These are phyloP conservation scores for Macadamia integrifolia DNA, from an alignment of 164 flowering plant species.

Conservation along the genomic window DNA sequence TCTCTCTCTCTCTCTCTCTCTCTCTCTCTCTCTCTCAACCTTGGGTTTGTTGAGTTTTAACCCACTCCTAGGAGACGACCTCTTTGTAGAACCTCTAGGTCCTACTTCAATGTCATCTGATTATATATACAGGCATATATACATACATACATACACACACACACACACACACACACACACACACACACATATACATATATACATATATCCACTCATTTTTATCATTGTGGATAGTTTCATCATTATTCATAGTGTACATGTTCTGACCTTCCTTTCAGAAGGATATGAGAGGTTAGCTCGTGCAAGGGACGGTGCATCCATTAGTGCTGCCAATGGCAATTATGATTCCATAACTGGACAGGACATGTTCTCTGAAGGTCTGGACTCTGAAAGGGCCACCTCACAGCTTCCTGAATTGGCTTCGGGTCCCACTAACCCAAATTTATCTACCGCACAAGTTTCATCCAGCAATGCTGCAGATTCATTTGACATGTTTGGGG, in stretches of 20 bases:
- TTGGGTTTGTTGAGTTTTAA: too few relatives aligned
- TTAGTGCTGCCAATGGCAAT: conserved; percentile 13
- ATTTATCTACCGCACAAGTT: conserved; percentile 18
- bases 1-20: too few relatives aligned
- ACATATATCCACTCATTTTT: background rate
- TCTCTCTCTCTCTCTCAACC: too few relatives aligned
- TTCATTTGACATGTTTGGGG: conserved; percentile 78
- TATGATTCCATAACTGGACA: conserved; percentile 10
- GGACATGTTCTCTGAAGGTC: conserved; percentile 18
- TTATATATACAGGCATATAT: background rate
- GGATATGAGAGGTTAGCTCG: conserved; percentile 77
- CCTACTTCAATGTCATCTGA: too few relatives aligned
- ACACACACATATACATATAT: too few relatives aligned
- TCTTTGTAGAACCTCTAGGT: too few relatives aligned
- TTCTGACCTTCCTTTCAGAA: conserved; percentile 36
- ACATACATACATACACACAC: too few relatives aligned
- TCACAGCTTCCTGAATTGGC: conserved; percentile 13
- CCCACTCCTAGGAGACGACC: too few relatives aligned
- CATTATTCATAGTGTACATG: background rate
- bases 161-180: too few relatives aligned
- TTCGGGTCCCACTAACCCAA: conserved; percentile 15
- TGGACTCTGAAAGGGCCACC: conserved; percentile 16
- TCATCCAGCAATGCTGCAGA: conserved; percentile 34
- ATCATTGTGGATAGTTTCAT: background rate
- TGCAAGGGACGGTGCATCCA: conserved; percentile 42